These are phyloP conservation scores for Xanthoconium separans DNA, from an alignment of 1,284 basidiomycete genomes.

Conservation along the genomic window DNA sequence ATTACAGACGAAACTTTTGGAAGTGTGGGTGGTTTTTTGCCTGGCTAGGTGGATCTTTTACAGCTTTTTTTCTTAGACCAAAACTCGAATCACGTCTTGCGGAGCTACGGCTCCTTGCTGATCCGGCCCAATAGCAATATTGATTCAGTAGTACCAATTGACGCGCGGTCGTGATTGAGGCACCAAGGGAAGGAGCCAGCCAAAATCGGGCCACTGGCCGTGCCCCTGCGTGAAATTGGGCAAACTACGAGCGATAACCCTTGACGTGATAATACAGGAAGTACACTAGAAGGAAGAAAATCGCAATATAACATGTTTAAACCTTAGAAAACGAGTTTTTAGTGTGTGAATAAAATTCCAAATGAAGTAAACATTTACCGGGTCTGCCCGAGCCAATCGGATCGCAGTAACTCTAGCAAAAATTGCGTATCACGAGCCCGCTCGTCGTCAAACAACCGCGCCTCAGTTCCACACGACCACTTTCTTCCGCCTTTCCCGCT, in stretches of 20 bases:
- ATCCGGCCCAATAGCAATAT: slow-evolving; percentile 1
- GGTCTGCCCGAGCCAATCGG: slow-evolving; percentile 32
- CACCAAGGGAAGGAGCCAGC: too few relatives aligned
- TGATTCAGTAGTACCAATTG: too few relatives aligned
- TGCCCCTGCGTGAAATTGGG: too few relatives aligned
- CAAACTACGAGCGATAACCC: too few relatives aligned
- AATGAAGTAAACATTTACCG: slow-evolving; percentile 13
- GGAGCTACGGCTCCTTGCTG: slow-evolving; percentile 49
- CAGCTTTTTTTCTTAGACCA: slow-evolving; percentile 48
- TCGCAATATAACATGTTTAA: too few relatives aligned
- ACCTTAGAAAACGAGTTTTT: too few relatives aligned
- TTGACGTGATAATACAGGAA: too few relatives aligned
- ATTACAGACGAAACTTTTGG: slow-evolving; percentile 75
- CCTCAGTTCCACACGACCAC: slow-evolving; percentile 29
- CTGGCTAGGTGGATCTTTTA: neutral
- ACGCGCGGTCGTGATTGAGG: too few relatives aligned
- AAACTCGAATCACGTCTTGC: slow-evolving; percentile 78
- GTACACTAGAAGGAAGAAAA: too few relatives aligned
- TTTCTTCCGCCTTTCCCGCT: slow-evolving; percentile 5
- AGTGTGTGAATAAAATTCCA: slow-evolving; percentile 8
- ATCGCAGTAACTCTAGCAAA: slow-evolving; percentile 11
- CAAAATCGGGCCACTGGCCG: too few relatives aligned
- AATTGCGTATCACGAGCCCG: slow-evolving; percentile 8
- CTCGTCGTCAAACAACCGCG: slow-evolving; percentile 9
- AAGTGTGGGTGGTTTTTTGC: slow-evolving; percentile 56